phyloP scores from a whole-genome alignment of 2,329 filamentous ascomycete genomes.

The Neofusicoccum laricinum region DNA sequence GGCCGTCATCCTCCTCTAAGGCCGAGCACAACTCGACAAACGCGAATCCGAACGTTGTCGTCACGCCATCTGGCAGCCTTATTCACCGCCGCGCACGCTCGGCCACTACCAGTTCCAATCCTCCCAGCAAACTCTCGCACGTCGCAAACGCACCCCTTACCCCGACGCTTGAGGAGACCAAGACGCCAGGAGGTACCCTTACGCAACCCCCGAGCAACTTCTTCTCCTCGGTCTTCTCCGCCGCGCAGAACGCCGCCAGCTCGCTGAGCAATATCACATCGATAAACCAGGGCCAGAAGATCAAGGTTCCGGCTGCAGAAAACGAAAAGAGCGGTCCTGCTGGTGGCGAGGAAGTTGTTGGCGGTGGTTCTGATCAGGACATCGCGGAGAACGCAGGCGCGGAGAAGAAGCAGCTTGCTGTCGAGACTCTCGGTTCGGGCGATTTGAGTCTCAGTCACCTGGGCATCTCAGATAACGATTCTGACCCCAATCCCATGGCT shows the following conservation, averaged over 20 bases:
- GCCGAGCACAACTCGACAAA: conserved; percentile 29
- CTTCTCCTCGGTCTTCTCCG: conserved; percentile 90
- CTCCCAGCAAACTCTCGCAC: conserved; percentile 86
- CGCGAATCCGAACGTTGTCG: conserved; percentile 52
- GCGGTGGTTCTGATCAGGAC: conserved; percentile 23
- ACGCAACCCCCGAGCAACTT: conserved; percentile 60
- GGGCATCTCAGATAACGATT: conserved; percentile 67
- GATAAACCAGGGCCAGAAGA: conserved; percentile 51
- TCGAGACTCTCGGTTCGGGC: conserved; percentile 85
- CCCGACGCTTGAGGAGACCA: conserved; percentile 70
- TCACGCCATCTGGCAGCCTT: conserved; percentile 66
- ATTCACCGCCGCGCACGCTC: conserved; percentile 67
- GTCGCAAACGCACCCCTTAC: conserved; percentile 63
- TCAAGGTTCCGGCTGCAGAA: conserved; percentile 29
- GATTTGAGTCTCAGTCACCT: conserved; percentile 87
- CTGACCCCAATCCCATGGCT: conserved; percentile 55
- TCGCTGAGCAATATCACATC: conserved; percentile 64
- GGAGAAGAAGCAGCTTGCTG: conserved; percentile 62
- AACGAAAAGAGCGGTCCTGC: conserved; percentile 26
- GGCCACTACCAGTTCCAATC: conserved; percentile 49
- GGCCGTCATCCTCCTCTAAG: conserved; percentile 7
- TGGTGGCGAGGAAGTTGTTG: conserved; percentile 43
- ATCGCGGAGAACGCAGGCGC: conserved; percentile 20
- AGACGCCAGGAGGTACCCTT: conserved; percentile 55
- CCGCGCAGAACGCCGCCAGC: conserved; percentile 86